phyloP scores from a whole-genome alignment of 139 green algal species.

The Coelastrella sp. region DNA sequence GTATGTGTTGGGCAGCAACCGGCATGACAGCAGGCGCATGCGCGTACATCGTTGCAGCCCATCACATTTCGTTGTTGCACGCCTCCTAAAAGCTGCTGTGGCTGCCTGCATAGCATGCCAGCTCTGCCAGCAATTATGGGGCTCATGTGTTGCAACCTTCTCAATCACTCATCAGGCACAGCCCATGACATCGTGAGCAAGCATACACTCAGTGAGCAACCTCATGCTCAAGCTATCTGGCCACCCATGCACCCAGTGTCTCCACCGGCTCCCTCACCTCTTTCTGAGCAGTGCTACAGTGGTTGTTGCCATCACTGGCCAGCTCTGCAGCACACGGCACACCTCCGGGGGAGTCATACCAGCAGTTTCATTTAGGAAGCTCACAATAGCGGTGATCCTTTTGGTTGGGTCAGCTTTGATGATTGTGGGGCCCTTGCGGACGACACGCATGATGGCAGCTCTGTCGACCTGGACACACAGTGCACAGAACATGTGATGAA shows the following conservation, averaged over 20 bases:
- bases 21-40: no score
- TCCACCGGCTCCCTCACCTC: neutral
- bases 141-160: no score
- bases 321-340: neutral
- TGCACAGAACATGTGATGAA: neutral
- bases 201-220: no score
- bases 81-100: no score
- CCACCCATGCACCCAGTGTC: no score
- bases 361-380: neutral
- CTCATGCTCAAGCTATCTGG: neutral
- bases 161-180: no score
- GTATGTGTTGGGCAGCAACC: no score
- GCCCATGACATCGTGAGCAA: no score
- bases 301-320: constrained; percentile 17
- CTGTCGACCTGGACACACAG: neutral
- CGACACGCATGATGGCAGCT: neutral
- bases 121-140: no score
- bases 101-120: no score
- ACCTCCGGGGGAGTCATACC: constrained; percentile 5
- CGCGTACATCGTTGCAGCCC: no score
- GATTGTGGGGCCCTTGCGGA: neutral
- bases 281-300: neutral
- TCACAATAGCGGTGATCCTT: neutral
- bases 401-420: neutral
- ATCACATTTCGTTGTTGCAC: no score